Percentiles rank a stretch among this genome's conserved stretches.
Conservation (phyloP, 495 filamentous ascomycete species). For the Cercophora newfieldiana region DNA sequence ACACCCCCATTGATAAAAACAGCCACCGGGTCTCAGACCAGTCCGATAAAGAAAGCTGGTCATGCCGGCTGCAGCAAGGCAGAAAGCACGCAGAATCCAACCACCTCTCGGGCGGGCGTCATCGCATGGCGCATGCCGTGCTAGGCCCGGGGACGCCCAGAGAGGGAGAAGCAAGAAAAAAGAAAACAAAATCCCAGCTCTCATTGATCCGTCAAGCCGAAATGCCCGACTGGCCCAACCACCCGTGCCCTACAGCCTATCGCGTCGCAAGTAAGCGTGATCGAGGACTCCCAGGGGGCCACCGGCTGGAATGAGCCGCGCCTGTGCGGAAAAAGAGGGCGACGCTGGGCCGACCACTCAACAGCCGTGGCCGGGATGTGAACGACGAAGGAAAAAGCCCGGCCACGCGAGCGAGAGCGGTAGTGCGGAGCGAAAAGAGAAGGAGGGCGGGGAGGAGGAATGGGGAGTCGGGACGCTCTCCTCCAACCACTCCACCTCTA, state of each 20-base stretch:
- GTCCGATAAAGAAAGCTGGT: not conserved
- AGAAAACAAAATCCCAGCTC: constrained; percentile 2
- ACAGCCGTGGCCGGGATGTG: not conserved
- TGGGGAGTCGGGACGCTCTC: not conserved
- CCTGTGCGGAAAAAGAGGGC: not conserved
- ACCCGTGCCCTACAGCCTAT: constrained; percentile 11
- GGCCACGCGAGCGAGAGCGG: constrained; percentile 15
- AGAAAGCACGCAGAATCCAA: not conserved
- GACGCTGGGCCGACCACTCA: constrained; percentile 3
- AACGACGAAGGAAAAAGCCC: constrained; percentile 4
- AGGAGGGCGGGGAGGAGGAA: not conserved
- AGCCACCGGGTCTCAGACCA: not conserved
- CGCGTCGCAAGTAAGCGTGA: not conserved
- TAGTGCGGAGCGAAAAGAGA: not conserved
- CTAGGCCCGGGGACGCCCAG: too few relatives aligned
- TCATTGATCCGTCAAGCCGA: not conserved
- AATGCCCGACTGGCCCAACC: constrained; percentile 15
- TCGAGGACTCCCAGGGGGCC: not conserved
- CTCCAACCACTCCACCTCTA: not conserved
- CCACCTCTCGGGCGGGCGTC: not conserved
- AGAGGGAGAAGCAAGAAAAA: too few relatives aligned
- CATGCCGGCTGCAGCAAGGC: not conserved
- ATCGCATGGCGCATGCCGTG: not conserved
- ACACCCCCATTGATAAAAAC: not conserved
- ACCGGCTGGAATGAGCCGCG: constrained; percentile 5